These are phyloP conservation scores for Tricholoma matsutake DNA, from an alignment of 768 basidiomycete genomes.

Conservation along the genomic window DNA sequence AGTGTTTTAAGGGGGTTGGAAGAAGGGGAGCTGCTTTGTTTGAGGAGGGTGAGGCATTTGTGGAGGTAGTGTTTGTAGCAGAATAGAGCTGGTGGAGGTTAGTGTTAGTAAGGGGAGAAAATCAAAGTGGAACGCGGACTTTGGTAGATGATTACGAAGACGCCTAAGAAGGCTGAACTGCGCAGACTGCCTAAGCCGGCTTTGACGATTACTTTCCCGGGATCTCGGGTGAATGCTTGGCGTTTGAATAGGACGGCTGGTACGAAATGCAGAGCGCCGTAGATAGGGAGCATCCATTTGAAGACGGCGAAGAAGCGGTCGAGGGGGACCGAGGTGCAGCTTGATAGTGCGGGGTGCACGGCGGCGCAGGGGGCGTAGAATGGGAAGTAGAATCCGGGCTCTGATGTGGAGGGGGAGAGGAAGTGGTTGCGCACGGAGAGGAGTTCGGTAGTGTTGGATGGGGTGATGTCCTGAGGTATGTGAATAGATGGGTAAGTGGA, in stretches of 20 bases:
- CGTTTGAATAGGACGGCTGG: slow-evolving; percentile 84
- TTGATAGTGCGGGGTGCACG: slow-evolving; percentile 72
- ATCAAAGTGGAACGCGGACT: slow-evolving; percentile 40
- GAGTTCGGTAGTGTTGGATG: slow-evolving; percentile 48
- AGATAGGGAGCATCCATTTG: slow-evolving; percentile 80
- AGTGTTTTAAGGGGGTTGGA: slow-evolving; percentile 35
- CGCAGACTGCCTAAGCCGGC: slow-evolving; percentile 71
- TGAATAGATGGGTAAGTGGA: not conserved
- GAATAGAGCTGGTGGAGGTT: slow-evolving; percentile 43
- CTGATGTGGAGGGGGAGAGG: slow-evolving; percentile 28
- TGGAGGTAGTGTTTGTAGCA: slow-evolving; percentile 68
- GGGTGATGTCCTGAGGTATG: slow-evolving; percentile 46
- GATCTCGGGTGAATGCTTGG: slow-evolving; percentile 60
- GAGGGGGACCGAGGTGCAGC: slow-evolving; percentile 57
- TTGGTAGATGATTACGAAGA: slow-evolving; percentile 82
- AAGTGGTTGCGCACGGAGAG: slow-evolving; percentile 38
- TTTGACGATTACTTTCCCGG: slow-evolving; percentile 59
- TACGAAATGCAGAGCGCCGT: slow-evolving; percentile 87
- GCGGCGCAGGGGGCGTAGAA: slow-evolving; percentile 61
- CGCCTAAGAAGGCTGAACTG: slow-evolving; percentile 84
- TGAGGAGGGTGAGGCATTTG: slow-evolving; percentile 37
- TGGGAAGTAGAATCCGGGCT: slow-evolving; percentile 38
- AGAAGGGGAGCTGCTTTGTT: slow-evolving; percentile 9
- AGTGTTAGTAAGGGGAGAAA: not conserved
- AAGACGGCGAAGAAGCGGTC: slow-evolving; percentile 78